Evolutionary conservation across 768 basidiomycete genomes (phyloP), one percentile per base, ranked within the genome.

Genomic region (Hygrocybe coccinea): DNA sequence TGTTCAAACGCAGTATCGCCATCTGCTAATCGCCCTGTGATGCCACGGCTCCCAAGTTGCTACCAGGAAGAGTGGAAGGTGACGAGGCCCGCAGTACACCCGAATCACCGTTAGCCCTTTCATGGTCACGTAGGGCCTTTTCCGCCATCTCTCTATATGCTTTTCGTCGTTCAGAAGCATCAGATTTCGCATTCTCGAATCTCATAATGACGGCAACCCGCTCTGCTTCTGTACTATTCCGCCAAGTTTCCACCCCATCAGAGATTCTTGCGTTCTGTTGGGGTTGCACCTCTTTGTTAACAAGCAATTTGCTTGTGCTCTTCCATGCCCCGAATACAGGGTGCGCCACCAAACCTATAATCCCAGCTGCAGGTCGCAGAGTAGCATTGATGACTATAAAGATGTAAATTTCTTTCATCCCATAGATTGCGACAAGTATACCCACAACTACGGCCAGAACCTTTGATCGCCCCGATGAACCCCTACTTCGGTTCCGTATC

Each of bases 181-280:
- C 60, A 22, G 54, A 44, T 39, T 70, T 66, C 24, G 71, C 67
- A 12, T 68, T 65, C n/a, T 71, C 64, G 64, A 79, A 82, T 37
- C 61, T 67, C 49, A 61, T 60, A 29, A 78, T 54, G 11, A 79
- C 69, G 12, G 63, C 63, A 1, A 61, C 56, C 29, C 71, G 61
- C 51, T 79, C 65, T 3, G 63, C 55, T n/a, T 56, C 60, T 1
- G 70, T 69, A 61, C 74, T 72, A n/a, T 54, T 55, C 50, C 62
- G 64, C 5, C 71, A 70, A 1, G 68, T 76, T 53, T 71, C 69
- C 5, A 67, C 46, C 3, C 79, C 79, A 53, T 79, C 73, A 6
- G 66, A 64, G 12, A 76, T 67, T 24, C 76, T 69, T 11, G 71
- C 74, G n/a, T 60, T 49, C 7, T 72, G 71, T 19, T 71, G 70